Conservation (phyloP, 345 rosid genomes). For the Brassica carinata region DNA sequence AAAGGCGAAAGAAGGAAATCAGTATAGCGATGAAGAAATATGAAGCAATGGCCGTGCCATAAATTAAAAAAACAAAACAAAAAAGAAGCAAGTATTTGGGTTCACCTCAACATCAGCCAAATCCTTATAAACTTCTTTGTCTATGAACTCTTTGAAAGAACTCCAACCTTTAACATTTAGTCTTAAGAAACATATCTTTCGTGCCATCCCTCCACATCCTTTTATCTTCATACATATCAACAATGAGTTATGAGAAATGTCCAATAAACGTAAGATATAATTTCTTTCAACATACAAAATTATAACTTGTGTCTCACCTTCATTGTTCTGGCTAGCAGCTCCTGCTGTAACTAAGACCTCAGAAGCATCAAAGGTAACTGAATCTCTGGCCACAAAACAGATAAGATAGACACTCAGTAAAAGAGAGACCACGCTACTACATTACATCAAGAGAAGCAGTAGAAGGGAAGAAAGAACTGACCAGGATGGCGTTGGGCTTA, state of each 20-base stretch:
- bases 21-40: conserved; percentile 10
- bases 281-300: background rate
- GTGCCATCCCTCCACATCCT: conserved; percentile 68
- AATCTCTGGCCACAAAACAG: conserved; percentile 65
- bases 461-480: conserved; percentile 48
- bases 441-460: conserved; percentile 21
- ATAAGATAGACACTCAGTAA: conserved; percentile 9
- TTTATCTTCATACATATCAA: conserved; percentile 57
- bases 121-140: conserved; percentile 62
- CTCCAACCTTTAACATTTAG: no score
- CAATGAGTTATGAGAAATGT: background rate
- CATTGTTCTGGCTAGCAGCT: conserved; percentile 58
- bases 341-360: conserved; percentile 97
- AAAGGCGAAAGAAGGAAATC: conserved; percentile 30
- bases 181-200: no score
- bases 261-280: background rate
- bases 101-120: conserved; percentile 87
- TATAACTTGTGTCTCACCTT: no score
- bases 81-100: background rate
- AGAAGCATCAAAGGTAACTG: conserved; percentile 92
- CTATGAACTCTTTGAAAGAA: conserved; percentile 41
- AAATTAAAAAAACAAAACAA: background rate
- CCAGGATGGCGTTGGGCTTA: conserved; percentile 98
- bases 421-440: background rate
- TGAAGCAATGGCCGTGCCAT: background rate